Evolutionary conservation across 305 asterid species (phyloP), one percentile per base, ranked within the genome.

Genomic region (Rubia balearica): DNA sequence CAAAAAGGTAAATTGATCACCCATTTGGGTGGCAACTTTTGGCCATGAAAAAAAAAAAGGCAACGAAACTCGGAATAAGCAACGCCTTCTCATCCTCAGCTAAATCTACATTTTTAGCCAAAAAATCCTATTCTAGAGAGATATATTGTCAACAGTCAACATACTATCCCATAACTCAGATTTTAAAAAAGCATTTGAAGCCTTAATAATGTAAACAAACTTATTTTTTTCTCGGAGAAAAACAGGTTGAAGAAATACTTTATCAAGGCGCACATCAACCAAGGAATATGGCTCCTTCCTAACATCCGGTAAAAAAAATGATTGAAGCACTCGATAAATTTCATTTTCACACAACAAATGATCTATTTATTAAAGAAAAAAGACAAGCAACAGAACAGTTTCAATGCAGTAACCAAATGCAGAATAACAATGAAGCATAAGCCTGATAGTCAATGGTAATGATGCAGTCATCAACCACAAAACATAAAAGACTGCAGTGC

Each of bases 281-380:
- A 33, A 9, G 48, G 14, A 68, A 13, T 27, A 24, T 30, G 42
- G 42, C n/a, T 21, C 4, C 27, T 67, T 7, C 71, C 61, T 0
- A 55, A 68, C 61, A 38, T 9, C 21, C 7, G 6, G 45, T 46
- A 16, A 3, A 48, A 45, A 67, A 46, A 4, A 68, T 30, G 42
- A 45, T 8, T 8, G 72, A 17, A 68, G 72, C 62, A 69, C 42
- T 40, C 16, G 38, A 12, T 38, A 12, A 40, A 69, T 69, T 33
- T 68, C 5, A 36, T 30, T 16, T 17, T 22, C 63, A 51, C 43
- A 33, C n/a, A 5, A 53, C 46, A 40, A 4, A 16, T 19, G 10
- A 65, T 40, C 6, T n/a, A 42, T 41, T 4, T n/a, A 51, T 17
- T 17, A 19, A 48, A 51, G 0, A 45, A 45, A 57, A 8, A 42